Evolutionary conservation across 1,284 basidiomycete species (phyloP), one percentile per base, ranked within the genome.

Genomic region (Takashimella koratensis): DNA sequence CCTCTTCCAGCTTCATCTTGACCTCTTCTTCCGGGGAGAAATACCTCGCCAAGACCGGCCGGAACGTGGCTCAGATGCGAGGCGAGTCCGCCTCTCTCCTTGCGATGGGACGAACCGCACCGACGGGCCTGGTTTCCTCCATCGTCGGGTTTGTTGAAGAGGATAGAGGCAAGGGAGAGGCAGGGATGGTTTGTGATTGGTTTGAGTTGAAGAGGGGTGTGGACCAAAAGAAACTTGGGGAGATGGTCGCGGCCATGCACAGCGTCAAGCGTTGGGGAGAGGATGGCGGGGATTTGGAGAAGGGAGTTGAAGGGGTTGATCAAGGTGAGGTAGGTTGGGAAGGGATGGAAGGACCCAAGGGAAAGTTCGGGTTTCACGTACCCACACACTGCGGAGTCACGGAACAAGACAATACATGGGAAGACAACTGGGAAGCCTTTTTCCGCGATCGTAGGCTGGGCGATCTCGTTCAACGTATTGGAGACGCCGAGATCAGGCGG

Each of bases 331-430:
- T n/a, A n/a, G n/a, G n/a, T n/a, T n/a, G n/a, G n/a, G n/a, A n/a
- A n/a, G n/a, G n/a, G n/a, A n/a, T n/a, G n/a, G n/a, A n/a, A n/a
- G n/a, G n/a, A n/a, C n/a, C n/a, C n/a, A n/a, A n/a, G n/a, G n/a
- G n/a, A n/a, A n/a, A 82, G 2, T 92, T 84, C 70, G 90, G 90
- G 2, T 92, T 92, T 64, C 71, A 76, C 2, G 81, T 88, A 5
- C 84, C 87, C 0, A 92, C 90, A 6, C 88, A 84, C 71, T 93
- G 90, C 62, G 90, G 90, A 2, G 80, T 79, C 5, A 92, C 89
- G 4, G 81, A 83, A 54, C 80, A 89, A 64, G 80, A 83, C 53
- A 91, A 91, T 47, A 84, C 80, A 0, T 91, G 88, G 88, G 83
- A 85, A 52, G 78, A 81, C 53, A 86, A 83, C 64, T 92, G 83